Conservation (phyloP, 164 flowering plant genomes). For the Tetracentron sinense region DNA sequence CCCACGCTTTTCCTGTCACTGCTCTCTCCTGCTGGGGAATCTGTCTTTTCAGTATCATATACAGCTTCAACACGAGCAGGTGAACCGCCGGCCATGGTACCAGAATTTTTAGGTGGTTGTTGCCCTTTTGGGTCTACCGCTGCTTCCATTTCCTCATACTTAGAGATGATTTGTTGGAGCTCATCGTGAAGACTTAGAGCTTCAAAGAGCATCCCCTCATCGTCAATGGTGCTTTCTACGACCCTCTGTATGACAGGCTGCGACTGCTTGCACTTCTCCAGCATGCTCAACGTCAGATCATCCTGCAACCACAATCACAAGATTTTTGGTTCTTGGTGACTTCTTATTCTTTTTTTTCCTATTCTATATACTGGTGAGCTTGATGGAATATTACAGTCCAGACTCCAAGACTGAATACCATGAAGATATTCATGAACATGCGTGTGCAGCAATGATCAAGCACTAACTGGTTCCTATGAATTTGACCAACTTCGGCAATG, state of each 20-base stretch:
- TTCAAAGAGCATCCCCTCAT: constrained; percentile 71
- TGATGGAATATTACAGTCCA: too few species aligned
- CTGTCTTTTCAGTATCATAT: not conserved
- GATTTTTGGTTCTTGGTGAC: too few species aligned
- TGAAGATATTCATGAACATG: too few species aligned
- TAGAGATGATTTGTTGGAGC: constrained; percentile 59
- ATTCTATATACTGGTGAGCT: too few species aligned
- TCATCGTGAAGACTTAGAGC: constrained; percentile 79
- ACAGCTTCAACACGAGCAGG: constrained; percentile 3
- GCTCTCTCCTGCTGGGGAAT: constrained; percentile 15
- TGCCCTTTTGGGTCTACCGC: constrained; percentile 13
- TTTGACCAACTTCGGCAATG: not conserved
- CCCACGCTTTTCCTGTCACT: constrained; percentile 6
- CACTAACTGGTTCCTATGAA: not conserved
- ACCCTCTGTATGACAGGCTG: constrained; percentile 62
- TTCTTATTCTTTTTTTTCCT: too few species aligned
- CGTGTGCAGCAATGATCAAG: too few species aligned
- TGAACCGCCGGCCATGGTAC: not conserved
- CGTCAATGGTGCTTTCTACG: constrained; percentile 59
- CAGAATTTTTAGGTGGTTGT: constrained; percentile 16
- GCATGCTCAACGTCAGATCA: constrained; percentile 61
- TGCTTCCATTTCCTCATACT: constrained; percentile 39
- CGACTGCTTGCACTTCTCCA: constrained; percentile 74
- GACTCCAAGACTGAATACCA: too few species aligned
- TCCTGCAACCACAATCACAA: constrained; percentile 43